A percentile compares a stretch with the other conserved stretches of the same genome.
Conservation (phyloP, 2,329 filamentous ascomycete genomes). For the Trichoderma afroharzianum region DNA sequence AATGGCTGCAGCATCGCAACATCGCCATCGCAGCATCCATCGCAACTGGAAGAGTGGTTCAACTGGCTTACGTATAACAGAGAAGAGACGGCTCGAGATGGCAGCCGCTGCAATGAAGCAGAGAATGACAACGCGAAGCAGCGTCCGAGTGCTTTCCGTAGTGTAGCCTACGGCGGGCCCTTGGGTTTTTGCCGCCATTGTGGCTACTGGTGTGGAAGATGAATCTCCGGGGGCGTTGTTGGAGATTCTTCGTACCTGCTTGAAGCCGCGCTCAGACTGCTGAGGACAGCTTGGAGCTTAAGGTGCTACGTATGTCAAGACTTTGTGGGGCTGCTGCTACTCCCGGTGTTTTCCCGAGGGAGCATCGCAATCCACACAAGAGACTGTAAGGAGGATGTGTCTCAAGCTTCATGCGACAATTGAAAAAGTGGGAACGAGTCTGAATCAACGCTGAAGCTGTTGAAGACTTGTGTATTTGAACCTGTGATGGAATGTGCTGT, state of each 20-base stretch:
- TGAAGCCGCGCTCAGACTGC: conserved; percentile 25
- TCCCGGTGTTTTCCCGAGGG: conserved; percentile 17
- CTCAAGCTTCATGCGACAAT: background rate
- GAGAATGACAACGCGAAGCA: conserved; percentile 88
- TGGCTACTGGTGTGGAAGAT: conserved; percentile 35
- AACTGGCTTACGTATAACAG: conserved; percentile 77
- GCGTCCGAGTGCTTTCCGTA: conserved; percentile 75
- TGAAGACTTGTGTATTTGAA: background rate
- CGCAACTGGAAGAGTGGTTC: conserved; percentile 25
- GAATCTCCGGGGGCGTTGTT: conserved; percentile 29
- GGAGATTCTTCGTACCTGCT: conserved; percentile 30
- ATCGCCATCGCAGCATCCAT: background rate
- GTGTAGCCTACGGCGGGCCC: conserved; percentile 69
- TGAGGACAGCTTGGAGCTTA: conserved; percentile 47
- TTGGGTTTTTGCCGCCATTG: conserved; percentile 43
- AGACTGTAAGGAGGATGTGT: background rate
- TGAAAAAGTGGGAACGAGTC: background rate
- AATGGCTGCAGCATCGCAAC: background rate
- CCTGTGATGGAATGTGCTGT: background rate
- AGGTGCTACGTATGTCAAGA: conserved; percentile 16
- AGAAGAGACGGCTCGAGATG: conserved; percentile 91
- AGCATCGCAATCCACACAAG: background rate
- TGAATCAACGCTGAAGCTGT: background rate
- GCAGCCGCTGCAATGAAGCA: conserved; percentile 86
- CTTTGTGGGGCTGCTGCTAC: conserved; percentile 17